phyloP scores from a whole-genome alignment of 148 eudicot genomes.

The Cornus florida region DNA sequence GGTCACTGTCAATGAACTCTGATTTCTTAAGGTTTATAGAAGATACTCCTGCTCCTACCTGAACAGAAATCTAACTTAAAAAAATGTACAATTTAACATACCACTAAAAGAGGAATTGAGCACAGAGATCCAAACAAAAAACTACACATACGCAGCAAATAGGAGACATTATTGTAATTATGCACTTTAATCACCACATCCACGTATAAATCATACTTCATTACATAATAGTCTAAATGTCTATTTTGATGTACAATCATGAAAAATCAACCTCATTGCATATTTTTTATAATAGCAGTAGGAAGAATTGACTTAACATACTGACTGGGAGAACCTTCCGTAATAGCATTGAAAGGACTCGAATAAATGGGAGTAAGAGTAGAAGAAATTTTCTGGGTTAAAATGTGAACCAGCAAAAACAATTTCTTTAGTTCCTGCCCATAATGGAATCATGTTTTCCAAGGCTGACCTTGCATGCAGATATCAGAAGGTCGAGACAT shows the following conservation, averaged over 20 bases:
- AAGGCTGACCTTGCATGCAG: background rate
- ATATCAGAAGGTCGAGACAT: background rate
- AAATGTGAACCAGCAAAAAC: background rate
- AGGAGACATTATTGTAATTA: background rate
- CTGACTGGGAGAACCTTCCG: background rate
- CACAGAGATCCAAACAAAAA: background rate
- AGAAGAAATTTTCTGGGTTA: background rate
- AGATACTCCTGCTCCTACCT: constrained; percentile 27
- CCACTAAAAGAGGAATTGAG: background rate
- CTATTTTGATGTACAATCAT: background rate
- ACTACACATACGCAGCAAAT: background rate
- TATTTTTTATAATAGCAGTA: background rate
- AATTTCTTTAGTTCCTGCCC: background rate
- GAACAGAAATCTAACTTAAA: background rate
- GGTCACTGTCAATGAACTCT: constrained; percentile 16
- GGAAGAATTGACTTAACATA: background rate
- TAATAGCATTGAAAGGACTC: background rate
- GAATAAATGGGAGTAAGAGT: background rate
- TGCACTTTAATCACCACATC: background rate
- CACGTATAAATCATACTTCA: background rate
- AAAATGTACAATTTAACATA: background rate
- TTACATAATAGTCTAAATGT: background rate
- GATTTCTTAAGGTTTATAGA: constrained; percentile 19
- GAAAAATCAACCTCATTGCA: background rate
- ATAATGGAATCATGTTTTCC: background rate